Percentiles rank a stretch among this genome's conserved stretches.
Conservation (phyloP, 768 basidiomycete species). For the Leccinum broughii region DNA sequence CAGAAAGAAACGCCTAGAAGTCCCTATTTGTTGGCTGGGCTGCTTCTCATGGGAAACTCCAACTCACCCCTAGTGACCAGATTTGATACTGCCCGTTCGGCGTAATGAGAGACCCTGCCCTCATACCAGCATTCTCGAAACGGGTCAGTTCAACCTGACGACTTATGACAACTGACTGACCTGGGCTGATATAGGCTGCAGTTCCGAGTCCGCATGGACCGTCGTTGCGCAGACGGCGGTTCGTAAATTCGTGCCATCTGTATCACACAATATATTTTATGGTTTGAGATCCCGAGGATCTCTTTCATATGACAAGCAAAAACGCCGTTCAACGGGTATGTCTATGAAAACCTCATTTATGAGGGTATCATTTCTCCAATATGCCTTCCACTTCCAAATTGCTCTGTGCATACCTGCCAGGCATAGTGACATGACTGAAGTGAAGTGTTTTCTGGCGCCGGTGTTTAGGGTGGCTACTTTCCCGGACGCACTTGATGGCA, state of each 20-base stretch:
- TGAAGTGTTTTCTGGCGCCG: conserved; percentile 50
- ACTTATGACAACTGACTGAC: conserved; percentile 39
- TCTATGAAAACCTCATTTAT: conserved; percentile 57
- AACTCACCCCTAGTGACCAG: conserved; percentile 75
- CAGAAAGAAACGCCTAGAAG: conserved; percentile 4
- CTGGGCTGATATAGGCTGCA: conserved; percentile 68
- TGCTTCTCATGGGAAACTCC: conserved; percentile 29
- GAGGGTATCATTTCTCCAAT: conserved; percentile 51
- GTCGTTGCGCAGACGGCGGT: conserved; percentile 42
- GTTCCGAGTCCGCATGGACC: conserved; percentile 67
- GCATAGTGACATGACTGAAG: conserved; percentile 52
- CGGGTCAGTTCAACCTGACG: conserved; percentile 5
- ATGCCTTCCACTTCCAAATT: conserved; percentile 50
- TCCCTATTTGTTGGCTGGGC: conserved; percentile 2
- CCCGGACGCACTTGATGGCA: conserved; percentile 76
- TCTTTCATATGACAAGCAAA: no score
- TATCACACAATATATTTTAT: conserved; percentile 44
- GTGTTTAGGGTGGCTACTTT: conserved; percentile 48
- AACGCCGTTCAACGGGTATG: no score
- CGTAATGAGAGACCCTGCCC: conserved; percentile 24
- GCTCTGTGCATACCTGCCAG: conserved; percentile 65
- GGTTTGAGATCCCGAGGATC: conserved; percentile 72
- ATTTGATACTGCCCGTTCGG: conserved; percentile 43
- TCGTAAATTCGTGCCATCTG: conserved; percentile 42
- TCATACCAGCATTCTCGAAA: conserved; percentile 57